Evolutionary conservation across 1,284 basidiomycete species (phyloP).

Genomic region (Ustilago lituana): DNA sequence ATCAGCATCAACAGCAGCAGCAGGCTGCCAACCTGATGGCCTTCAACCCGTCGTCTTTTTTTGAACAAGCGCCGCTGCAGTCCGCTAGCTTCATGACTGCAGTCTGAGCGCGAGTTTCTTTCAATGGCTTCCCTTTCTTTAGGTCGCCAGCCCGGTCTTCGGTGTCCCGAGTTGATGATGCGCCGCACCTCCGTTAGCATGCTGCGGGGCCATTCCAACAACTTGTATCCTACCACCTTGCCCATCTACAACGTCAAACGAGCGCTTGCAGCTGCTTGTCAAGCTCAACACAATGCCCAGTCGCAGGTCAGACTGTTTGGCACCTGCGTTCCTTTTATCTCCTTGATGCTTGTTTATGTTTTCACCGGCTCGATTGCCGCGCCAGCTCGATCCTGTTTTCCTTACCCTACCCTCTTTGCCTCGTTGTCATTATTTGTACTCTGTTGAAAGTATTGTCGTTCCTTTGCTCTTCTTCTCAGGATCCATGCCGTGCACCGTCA

Average conservation of each 20-base stretch:
- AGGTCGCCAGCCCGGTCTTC: background rate
- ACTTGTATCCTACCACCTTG: no score
- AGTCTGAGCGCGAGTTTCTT: constrained; percentile 33
- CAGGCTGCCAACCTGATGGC: constrained; percentile 14
- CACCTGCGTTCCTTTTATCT: constrained; percentile 8
- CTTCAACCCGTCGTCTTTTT: constrained; percentile 43
- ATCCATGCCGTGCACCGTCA: background rate
- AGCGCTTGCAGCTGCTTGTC: background rate
- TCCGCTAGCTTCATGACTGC: constrained; percentile 48
- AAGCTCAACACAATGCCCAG: background rate
- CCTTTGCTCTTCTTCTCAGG: background rate
- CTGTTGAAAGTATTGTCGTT: constrained; percentile 10
- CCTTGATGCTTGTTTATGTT: background rate
- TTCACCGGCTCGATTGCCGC: constrained; percentile 8
- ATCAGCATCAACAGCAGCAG: constrained; percentile 26
- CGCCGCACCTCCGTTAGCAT: constrained; percentile 24
- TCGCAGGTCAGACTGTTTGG: constrained; percentile 25
- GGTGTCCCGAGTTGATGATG: constrained; percentile 12
- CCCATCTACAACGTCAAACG: background rate
- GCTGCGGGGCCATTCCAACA: constrained; percentile 19
- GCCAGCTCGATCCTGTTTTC: constrained; percentile 1
- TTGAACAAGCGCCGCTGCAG: constrained; percentile 51
- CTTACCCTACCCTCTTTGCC: background rate
- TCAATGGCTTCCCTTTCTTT: background rate
- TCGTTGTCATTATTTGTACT: constrained; percentile 18